phyloP scores from a whole-genome alignment of 148 eudicot species.

The Cornus kousa region DNA sequence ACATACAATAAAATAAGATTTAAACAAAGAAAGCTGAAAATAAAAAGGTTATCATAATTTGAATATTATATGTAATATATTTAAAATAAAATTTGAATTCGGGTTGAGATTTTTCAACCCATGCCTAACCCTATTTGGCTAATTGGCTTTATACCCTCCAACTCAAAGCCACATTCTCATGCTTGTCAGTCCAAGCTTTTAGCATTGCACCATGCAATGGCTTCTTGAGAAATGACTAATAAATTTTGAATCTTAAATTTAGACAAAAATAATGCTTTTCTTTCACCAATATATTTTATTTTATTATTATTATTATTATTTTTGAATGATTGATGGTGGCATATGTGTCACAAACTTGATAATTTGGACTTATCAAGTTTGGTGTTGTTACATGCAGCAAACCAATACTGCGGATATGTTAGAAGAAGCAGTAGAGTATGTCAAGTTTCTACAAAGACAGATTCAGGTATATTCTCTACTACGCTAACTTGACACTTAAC shows the following conservation, averaged over 20 bases:
- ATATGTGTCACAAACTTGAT: slow-evolving; percentile 5
- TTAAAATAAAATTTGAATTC: no score
- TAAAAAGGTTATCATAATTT: no score
- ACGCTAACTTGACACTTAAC: neutral
- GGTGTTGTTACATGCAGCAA: slow-evolving; percentile 59
- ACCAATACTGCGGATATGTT: slow-evolving; percentile 97
- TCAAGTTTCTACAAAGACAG: slow-evolving; percentile 76
- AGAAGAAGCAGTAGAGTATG: slow-evolving; percentile 97
- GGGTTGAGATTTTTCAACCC: no score
- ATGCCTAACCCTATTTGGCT: no score
- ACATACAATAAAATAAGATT: no score
- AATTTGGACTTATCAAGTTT: slow-evolving; percentile 7
- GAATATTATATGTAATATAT: no score
- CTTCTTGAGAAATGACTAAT: neutral
- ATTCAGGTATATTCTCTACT: slow-evolving; percentile 52
- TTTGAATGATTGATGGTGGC: neutral
- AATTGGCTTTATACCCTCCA: no score
- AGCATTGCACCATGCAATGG: no score
- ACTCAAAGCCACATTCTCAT: no score
- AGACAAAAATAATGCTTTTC: neutral
- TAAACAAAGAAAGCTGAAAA: no score
- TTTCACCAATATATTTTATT: neutral
- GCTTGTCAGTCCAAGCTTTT: no score
- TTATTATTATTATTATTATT: neutral
- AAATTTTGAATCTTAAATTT: neutral